Evolutionary conservation across 768 basidiomycete genomes (phyloP), one percentile per base, ranked within the genome.

Genomic region (Suillus paluster): DNA sequence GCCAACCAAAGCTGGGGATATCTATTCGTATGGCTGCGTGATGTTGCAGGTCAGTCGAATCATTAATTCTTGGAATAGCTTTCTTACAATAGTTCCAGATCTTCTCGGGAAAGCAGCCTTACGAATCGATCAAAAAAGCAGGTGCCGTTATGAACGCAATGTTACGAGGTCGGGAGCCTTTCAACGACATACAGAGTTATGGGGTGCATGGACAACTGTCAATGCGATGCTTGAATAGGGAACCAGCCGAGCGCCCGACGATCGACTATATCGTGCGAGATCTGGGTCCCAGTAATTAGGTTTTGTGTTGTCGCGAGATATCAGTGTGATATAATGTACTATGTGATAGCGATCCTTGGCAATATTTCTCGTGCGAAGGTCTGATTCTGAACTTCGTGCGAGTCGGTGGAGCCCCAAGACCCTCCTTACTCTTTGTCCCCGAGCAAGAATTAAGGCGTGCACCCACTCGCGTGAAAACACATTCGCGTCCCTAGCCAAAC

Each of bases 81-180:
- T 50, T 19, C 49, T 50, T n/a, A 50, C 27, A 33, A 33, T 30
- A 57, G 14, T 23, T 44, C 12, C 23, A 74, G 71, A 64, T 73
- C 30, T 73, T 73, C 45, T 72, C 69, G 0, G n/a, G 23, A 23
- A 72, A 63, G 15, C 46, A 61, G 50, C 73, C 73, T 6, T 73
- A 73, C 11, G 52, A 61, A 15, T 50, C 44, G 38, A 21, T 36
- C 14, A 25, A 1, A 52, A 56, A 0, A 14, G 72, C 66, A 30
- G 59, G 62, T 2, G 55, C 54, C 0, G 68, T 73, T 17, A 19
- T 70, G 49, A 8, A 10, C 2, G 49, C 49, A 3, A 30, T 50
- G 19, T 17, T 12, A 5, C 19, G 19, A 5, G 27, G 19, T 7
- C 12, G 11, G 12, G 12, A 0, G 14, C 38, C 38, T 38, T 38